Evolutionary conservation across 768 basidiomycete genomes (phyloP).

Genomic region (Suillus occidentalis): DNA sequence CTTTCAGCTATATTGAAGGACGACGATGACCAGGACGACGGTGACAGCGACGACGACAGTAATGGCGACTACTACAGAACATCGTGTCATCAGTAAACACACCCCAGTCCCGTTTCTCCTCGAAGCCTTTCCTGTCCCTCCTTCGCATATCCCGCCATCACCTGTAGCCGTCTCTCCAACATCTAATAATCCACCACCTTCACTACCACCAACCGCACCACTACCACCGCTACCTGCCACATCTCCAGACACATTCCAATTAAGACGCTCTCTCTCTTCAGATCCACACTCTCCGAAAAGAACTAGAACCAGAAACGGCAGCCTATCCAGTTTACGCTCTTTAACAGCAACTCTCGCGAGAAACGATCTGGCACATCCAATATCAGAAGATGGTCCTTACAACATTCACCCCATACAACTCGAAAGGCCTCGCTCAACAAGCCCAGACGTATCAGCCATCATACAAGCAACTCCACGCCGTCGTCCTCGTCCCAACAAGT

Average conservation of each 20-base stretch:
- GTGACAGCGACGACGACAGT: not conserved
- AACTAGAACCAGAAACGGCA: not conserved
- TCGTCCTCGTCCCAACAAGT: not conserved
- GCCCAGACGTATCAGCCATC: conserved; percentile 42
- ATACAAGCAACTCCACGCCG: conserved; percentile 37
- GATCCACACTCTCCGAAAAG: not conserved
- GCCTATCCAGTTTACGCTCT: not conserved
- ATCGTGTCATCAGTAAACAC: conserved; percentile 27
- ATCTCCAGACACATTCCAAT: conserved; percentile 33
- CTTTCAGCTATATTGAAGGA: not conserved
- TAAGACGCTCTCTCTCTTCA: not conserved
- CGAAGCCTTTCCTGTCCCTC: conserved; percentile 38
- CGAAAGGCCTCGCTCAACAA: conserved; percentile 23
- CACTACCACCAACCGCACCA: conserved; percentile 54
- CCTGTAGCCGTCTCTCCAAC: conserved; percentile 16
- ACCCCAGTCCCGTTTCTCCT: conserved; percentile 35
- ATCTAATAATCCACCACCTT: conserved; percentile 51
- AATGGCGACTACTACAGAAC: not conserved
- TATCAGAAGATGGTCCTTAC: conserved; percentile 5
- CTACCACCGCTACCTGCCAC: conserved; percentile 69
- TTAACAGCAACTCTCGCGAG: not conserved
- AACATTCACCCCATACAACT: conserved; percentile 6
- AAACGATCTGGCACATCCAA: not conserved
- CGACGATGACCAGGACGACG: not conserved
- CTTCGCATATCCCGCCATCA: conserved; percentile 31